Evolutionary conservation across 2,329 filamentous ascomycete genomes (phyloP).

Genomic region (Penicillium crustosum): DNA sequence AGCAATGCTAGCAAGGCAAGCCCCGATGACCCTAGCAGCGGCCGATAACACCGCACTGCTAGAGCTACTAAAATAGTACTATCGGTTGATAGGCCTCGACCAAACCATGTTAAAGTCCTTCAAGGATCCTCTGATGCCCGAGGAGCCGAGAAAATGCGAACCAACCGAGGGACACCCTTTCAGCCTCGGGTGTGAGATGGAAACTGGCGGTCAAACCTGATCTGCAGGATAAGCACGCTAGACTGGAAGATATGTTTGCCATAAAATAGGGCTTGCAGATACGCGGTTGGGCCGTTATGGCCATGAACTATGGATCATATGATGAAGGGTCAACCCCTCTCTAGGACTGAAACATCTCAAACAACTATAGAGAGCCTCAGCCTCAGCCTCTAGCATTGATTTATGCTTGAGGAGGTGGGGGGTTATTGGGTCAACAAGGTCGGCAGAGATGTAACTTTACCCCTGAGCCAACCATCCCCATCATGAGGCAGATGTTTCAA

Average conservation of each 20-base stretch:
- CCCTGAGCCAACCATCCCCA: background rate
- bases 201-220: background rate
- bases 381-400: background rate
- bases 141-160: background rate
- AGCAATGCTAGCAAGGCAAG: background rate
- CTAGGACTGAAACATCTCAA: background rate
- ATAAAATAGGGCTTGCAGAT: background rate
- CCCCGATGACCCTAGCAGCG: background rate
- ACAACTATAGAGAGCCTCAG: no score
- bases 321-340: background rate
- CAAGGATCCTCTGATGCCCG: background rate
- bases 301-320: background rate
- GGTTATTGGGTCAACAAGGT: background rate
- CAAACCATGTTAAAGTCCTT: background rate
- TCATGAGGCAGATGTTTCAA: background rate
- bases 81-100: background rate
- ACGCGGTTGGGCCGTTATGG: background rate
- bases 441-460: background rate
- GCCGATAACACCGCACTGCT: background rate
- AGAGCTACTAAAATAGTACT: fast-evolving
- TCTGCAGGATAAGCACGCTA: background rate
- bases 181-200: no score
- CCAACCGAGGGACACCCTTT: background rate
- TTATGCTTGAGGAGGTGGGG: background rate
- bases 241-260: background rate